These are phyloP conservation scores for Paraphaeosphaeria minitans DNA, from an alignment of 2,329 filamentous ascomycete genomes.

Conservation along the genomic window DNA sequence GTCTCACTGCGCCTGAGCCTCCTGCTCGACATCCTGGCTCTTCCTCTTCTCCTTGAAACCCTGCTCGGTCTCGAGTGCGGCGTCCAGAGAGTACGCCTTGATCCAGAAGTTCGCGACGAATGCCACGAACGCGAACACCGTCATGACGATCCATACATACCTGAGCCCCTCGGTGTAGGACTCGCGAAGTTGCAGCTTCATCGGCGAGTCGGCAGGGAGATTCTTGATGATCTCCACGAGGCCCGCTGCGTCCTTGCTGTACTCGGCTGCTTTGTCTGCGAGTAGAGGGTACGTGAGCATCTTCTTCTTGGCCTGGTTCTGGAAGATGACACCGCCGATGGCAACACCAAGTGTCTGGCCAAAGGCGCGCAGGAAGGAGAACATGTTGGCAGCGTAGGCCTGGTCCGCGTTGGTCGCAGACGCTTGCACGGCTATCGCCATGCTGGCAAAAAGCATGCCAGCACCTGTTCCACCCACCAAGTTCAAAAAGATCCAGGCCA, in stretches of 20 bases:
- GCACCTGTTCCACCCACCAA: conserved; percentile 65
- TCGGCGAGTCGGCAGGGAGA: conserved; percentile 53
- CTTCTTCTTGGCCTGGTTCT: conserved; percentile 64
- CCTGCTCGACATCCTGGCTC: conserved; percentile 29
- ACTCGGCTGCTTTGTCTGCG: conserved; percentile 54
- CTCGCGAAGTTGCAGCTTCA: conserved; percentile 50
- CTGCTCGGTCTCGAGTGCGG: conserved; percentile 55
- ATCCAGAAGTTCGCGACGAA: conserved; percentile 60
- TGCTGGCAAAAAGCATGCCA: conserved; percentile 69
- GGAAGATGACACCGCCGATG: conserved; percentile 70
- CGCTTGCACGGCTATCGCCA: conserved; percentile 68
- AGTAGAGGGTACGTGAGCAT: conserved; percentile 56
- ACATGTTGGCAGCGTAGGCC: conserved; percentile 67
- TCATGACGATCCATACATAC: conserved; percentile 63
- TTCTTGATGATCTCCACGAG: conserved; percentile 63
- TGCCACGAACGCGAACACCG: conserved; percentile 57
- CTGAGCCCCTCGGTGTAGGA: conserved; percentile 61
- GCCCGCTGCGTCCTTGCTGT: conserved; percentile 63
- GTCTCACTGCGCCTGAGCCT: conserved; percentile 14
- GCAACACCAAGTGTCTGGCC: conserved; percentile 71
- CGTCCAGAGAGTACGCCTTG: conserved; percentile 53
- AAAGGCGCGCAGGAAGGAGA: conserved; percentile 68
- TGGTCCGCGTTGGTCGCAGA: conserved; percentile 62
- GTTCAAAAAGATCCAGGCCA: conserved; percentile 65
- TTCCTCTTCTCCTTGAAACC: conserved; percentile 51